Evolutionary conservation across 148 eudicot genomes (phyloP).

Genomic region (Rhododendron ovatum): DNA sequence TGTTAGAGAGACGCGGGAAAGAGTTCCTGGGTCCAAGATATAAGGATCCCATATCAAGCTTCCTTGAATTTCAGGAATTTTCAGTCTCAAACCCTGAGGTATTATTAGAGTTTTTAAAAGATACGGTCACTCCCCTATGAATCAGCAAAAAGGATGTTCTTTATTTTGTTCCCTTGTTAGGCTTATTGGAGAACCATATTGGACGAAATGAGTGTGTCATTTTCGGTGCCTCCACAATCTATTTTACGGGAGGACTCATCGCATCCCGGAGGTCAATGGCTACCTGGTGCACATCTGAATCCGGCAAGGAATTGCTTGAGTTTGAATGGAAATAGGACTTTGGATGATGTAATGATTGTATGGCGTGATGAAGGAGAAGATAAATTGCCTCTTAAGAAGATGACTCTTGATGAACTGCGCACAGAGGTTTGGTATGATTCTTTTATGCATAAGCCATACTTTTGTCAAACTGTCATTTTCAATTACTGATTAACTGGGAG

Average conservation of each 20-base stretch:
- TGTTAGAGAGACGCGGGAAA: conserved; percentile 67
- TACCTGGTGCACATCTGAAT: conserved; percentile 69
- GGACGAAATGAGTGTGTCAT: conserved; percentile 61
- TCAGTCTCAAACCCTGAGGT: conserved; percentile 87
- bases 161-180: conserved; percentile 27
- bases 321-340: conserved; percentile 43
- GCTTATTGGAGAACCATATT: conserved; percentile 72
- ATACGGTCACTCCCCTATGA: not conserved
- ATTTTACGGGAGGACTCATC: conserved; percentile 51
- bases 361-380: conserved; percentile 90
- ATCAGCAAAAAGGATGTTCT: not conserved
- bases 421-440: conserved; percentile 71
- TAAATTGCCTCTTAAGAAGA: conserved; percentile 47
- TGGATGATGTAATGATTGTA: conserved; percentile 57
- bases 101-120: conserved; percentile 5
- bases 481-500: not conserved
- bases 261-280: conserved; percentile 93
- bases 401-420: conserved; percentile 68
- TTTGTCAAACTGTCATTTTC: not conserved
- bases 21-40: conserved; percentile 61
- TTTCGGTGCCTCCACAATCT: conserved; percentile 58
- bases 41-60: conserved; percentile 78
- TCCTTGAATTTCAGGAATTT: conserved; percentile 70
- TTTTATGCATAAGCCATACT: not conserved
- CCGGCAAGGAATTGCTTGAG: conserved; percentile 72